Evolutionary conservation across 2,329 filamentous ascomycete genomes (phyloP).

Genomic region (Massarina eburnea): DNA sequence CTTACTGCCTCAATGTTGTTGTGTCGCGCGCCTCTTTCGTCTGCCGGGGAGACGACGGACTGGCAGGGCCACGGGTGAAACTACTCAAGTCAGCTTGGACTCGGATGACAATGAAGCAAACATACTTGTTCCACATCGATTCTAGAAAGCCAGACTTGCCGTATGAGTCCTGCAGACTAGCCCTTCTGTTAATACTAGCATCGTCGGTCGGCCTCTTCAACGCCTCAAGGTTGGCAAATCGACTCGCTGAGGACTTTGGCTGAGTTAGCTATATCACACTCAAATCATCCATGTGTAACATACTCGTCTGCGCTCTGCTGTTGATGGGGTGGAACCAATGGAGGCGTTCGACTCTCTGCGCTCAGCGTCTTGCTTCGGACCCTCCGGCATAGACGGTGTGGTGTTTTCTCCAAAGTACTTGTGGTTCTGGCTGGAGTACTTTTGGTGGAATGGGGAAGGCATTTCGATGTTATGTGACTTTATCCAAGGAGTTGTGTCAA

Average conservation of each 20-base stretch:
- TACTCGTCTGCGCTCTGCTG: constrained; percentile 35
- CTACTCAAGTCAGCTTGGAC: constrained; percentile 18
- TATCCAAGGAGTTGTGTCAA: neutral
- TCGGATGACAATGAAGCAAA: neutral
- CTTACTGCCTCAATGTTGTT: constrained; percentile 28
- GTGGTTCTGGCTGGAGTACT: constrained; percentile 39
- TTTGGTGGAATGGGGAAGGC: constrained; percentile 43
- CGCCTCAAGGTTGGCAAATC: constrained; percentile 35
- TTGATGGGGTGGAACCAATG: constrained; percentile 20
- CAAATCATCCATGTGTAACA: neutral
- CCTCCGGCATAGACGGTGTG: constrained; percentile 35
- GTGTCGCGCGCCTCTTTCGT: constrained; percentile 25
- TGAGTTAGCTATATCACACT: constrained; percentile 6
- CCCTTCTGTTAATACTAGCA: constrained; percentile 26
- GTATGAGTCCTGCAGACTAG: constrained; percentile 37
- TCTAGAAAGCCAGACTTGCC: constrained; percentile 36
- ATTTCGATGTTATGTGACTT: constrained; percentile 16
- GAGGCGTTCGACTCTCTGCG: constrained; percentile 36
- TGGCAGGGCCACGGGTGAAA: constrained; percentile 35
- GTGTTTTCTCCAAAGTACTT: constrained; percentile 33
- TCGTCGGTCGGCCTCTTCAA: constrained; percentile 37
- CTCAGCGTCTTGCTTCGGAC: constrained; percentile 33
- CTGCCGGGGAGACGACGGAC: constrained; percentile 6
- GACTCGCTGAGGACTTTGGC: constrained; percentile 30
- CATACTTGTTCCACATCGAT: constrained; percentile 39